Evolutionary conservation across 2,329 filamentous ascomycete species (phyloP), one percentile per base, ranked within the genome.

Genomic region (Calonectria pteridis): DNA sequence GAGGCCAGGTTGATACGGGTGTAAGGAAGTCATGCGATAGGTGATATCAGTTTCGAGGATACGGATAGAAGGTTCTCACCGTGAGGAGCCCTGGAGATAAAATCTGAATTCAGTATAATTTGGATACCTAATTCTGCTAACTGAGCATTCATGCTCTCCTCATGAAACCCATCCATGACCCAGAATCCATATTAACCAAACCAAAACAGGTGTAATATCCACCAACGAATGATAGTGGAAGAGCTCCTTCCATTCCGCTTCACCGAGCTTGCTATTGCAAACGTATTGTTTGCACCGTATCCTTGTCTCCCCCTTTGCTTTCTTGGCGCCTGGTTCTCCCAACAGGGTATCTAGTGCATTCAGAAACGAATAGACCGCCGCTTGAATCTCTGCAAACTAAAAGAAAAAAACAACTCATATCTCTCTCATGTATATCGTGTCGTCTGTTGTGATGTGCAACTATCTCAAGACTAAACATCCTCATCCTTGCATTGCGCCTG

Each of bases 291-390:
- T 64, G 49, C 29, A 67, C 55, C 51, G 33, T 64, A 40, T 66
- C 49, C 40, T 43, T 67, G 20, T 23, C 31, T 16, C 51, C 40
- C 58, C 43, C 63, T 66, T 59, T 46, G 29, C 53, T 55, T 49
- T 29, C 28, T 33, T 67, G 55, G 66, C 66, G 51, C 71, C 71
- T 74, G 75, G 79, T 73, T 71, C 74, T 79, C 75, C 70, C 73
- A 74, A 77, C 69, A 79, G 79, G 80, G 80, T 81, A 81, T 81
- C 80, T 81, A 75, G 76, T 81, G 76, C 79, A 75, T 76, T 49
- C 75, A 68, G 76, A 80, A 81, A 81, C 74, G 80, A 80, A 81
- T 71, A 79, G 79, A 77, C 78, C 69, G 55, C 73, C 77, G 53
- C 75, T 58, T 72, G 75, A 76, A 71, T 69, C 66, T 74, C 74